Percentiles rank a stretch among this genome's conserved stretches.
Conservation (phyloP, 352 stramenopile species). For the Phytophthora tubulina region DNA sequence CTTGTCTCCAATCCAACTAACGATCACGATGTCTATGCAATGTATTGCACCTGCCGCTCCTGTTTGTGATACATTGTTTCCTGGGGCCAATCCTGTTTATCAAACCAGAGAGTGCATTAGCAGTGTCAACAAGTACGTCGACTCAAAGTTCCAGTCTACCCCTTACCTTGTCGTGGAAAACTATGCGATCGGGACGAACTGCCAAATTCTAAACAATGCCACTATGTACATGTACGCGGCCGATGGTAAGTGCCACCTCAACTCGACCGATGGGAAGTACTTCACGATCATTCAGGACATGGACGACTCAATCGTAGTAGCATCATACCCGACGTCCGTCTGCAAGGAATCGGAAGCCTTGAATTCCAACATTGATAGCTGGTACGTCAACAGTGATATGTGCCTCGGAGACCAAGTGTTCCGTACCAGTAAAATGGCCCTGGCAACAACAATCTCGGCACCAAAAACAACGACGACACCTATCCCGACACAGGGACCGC, state of each 20-base stretch:
- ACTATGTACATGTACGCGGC: slow-evolving; percentile 22
- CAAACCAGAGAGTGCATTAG: slow-evolving; percentile 19
- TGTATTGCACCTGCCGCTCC: background rate
- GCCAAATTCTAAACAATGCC: background rate
- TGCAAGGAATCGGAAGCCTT: too few species aligned
- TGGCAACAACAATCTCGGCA: too few species aligned
- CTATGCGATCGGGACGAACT: slow-evolving; percentile 21
- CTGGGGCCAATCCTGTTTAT: background rate
- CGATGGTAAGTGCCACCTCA: slow-evolving; percentile 26
- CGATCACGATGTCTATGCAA: background rate
- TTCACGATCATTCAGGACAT: slow-evolving; percentile 7
- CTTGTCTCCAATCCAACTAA: slow-evolving; percentile 4
- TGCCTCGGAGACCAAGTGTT: too few species aligned
- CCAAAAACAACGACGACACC: too few species aligned
- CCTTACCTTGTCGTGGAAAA: slow-evolving; percentile 22
- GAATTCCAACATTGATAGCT: too few species aligned
- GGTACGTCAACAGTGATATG: too few species aligned
- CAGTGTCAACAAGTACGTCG: background rate
- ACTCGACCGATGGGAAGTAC: background rate
- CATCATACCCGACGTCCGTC: slow-evolving; percentile 10
- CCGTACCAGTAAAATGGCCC: too few species aligned
- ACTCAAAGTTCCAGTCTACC: background rate
- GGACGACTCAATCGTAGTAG: background rate
- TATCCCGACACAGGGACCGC: too few species aligned
- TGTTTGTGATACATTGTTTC: slow-evolving; percentile 8